These are phyloP conservation scores for Diacronema lutheri DNA, from an alignment of 78 protist genomes.

Conservation along the genomic window DNA sequence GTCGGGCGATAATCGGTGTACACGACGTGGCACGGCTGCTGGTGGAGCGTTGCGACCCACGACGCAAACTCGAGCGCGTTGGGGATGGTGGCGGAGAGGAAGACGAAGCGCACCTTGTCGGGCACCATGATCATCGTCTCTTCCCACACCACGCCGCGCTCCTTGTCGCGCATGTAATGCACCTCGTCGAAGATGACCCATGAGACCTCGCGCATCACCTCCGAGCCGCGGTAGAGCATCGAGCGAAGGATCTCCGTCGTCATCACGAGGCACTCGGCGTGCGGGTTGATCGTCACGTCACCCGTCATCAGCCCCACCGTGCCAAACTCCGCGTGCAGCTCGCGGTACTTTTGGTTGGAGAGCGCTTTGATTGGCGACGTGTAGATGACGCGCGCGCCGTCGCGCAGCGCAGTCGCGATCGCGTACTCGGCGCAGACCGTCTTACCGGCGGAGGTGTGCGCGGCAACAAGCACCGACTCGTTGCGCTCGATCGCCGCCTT, in stretches of 20 bases:
- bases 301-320: conserved; percentile 92
- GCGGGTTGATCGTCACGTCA: conserved; percentile 73
- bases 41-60: conserved; percentile 65
- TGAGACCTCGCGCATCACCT: conserved; percentile 76
- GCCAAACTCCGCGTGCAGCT: conserved; percentile 46
- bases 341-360: conserved; percentile 64
- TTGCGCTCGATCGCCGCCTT: neutral
- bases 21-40: conserved; percentile 74
- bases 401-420: conserved; percentile 72
- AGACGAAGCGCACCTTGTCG: conserved; percentile 57
- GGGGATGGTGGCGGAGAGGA: conserved; percentile 82
- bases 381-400: conserved; percentile 66
- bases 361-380: conserved; percentile 88
- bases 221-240: conserved; percentile 97
- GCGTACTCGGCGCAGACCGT: conserved; percentile 94
- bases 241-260: conserved; percentile 86
- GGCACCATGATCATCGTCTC: conserved; percentile 85
- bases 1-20: conserved; percentile 82
- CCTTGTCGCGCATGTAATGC: conserved; percentile 81
- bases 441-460: conserved; percentile 99
- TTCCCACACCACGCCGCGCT: conserved; percentile 94
- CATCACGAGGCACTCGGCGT: conserved; percentile 72
- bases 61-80: conserved; percentile 84
- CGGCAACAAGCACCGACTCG: conserved; percentile 85
- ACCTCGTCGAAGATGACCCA: conserved; percentile 91